Conservation (phyloP, 768 basidiomycete species). For the Xerocomellus dryophilus region DNA sequence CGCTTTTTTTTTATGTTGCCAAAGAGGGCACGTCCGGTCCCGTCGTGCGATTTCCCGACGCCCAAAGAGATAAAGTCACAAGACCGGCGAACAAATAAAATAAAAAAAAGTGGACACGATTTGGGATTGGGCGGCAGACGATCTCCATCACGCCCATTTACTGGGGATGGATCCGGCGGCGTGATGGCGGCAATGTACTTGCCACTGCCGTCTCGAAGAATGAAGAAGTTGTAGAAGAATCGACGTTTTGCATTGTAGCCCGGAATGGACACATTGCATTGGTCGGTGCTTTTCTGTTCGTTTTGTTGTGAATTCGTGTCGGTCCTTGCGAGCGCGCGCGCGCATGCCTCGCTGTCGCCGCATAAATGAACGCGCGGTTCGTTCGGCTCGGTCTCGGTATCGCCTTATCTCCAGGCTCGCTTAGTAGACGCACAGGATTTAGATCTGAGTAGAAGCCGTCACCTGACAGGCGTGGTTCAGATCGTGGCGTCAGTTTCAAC, state of each 20-base stretch:
- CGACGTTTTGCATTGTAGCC: background rate
- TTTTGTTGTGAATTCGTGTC: background rate
- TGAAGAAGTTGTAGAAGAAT: background rate
- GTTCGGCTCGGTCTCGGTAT: slow-evolving; percentile 17
- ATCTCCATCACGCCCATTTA: background rate
- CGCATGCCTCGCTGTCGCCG: slow-evolving; percentile 13
- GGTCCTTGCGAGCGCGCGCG: background rate
- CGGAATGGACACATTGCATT: slow-evolving; percentile 11
- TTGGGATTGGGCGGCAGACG: background rate
- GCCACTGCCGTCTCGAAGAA: background rate
- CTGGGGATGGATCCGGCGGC: too few relatives aligned
- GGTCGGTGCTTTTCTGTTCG: background rate
- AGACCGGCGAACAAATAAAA: background rate
- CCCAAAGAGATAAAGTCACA: background rate
- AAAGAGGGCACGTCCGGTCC: slow-evolving; percentile 5
- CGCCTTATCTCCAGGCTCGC: slow-evolving; percentile 22
- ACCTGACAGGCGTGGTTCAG: background rate
- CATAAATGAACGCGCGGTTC: slow-evolving; percentile 8
- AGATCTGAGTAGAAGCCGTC: background rate
- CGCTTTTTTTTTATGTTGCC: background rate
- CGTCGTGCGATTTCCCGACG: slow-evolving; percentile 8
- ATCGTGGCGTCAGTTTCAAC: slow-evolving; percentile 1
- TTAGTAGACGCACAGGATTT: background rate
- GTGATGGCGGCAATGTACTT: background rate
- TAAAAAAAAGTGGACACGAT: background rate